phyloP scores from a whole-genome alignment of 2,329 filamentous ascomycete species.

The Furcasterigmium sp. region DNA sequence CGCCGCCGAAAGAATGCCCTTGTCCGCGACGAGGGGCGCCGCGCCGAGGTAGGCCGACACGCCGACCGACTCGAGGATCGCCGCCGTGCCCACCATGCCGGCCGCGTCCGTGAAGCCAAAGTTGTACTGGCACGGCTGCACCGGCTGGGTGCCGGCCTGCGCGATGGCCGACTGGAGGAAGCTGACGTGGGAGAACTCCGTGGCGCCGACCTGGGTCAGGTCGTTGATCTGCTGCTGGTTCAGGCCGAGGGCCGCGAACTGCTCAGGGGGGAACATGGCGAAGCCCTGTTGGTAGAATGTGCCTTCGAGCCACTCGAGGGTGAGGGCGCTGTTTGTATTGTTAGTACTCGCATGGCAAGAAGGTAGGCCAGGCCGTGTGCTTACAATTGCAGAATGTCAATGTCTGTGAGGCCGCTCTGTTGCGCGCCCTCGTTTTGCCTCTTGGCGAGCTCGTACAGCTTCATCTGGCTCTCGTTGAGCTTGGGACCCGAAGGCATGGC shows the following conservation, averaged over 20 bases:
- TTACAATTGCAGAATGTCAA: slow-evolving; percentile 56
- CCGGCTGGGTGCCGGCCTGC: slow-evolving; percentile 57
- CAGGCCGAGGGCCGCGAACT: slow-evolving; percentile 61
- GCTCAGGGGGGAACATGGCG: slow-evolving; percentile 55
- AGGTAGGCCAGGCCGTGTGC: slow-evolving; percentile 14
- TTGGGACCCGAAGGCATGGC: slow-evolving; percentile 40
- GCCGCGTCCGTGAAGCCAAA: slow-evolving; percentile 63
- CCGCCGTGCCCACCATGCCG: slow-evolving; percentile 64
- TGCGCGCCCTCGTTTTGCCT: slow-evolving; percentile 45
- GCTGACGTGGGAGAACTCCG: slow-evolving; percentile 44
- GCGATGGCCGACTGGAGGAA: slow-evolving; percentile 56
- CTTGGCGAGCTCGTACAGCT: slow-evolving; percentile 41
- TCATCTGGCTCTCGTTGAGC: slow-evolving; percentile 36
- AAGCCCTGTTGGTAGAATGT: slow-evolving; percentile 70
- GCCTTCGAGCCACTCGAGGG: slow-evolving; percentile 69
- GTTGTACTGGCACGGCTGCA: slow-evolving; percentile 66
- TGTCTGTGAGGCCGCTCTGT: slow-evolving; percentile 41
- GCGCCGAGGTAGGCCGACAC: slow-evolving; percentile 71
- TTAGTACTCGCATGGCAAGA: background rate
- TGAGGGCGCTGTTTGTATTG: slow-evolving; percentile 50
- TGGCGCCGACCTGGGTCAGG: slow-evolving; percentile 22
- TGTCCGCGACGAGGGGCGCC: slow-evolving; percentile 56
- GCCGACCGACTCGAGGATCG: slow-evolving; percentile 67
- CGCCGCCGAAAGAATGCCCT: slow-evolving; percentile 58
- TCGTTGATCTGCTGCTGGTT: slow-evolving; percentile 43